A percentile compares a stretch with the other conserved stretches of the same genome.
Conservation (phyloP, 1,139 yeast genomes). For the Lodderomyces elongisporus region DNA sequence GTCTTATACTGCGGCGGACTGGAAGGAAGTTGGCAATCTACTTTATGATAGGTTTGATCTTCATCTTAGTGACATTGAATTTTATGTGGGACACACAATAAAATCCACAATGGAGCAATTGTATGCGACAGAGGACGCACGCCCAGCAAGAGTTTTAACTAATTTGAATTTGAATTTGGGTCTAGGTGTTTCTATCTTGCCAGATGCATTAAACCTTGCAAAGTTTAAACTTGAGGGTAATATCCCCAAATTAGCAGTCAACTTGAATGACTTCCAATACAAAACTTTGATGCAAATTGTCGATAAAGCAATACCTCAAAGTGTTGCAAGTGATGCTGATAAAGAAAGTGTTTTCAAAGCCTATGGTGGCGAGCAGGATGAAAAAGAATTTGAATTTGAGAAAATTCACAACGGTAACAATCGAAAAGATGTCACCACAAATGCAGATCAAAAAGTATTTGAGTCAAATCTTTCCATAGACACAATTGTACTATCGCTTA, state of each 20-base stretch:
- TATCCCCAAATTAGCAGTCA: slow-evolving; percentile 67
- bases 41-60: slow-evolving; percentile 88
- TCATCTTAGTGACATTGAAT: slow-evolving; percentile 78
- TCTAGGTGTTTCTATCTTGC: slow-evolving; percentile 78
- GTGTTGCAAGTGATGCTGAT: slow-evolving; percentile 39
- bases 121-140: slow-evolving; percentile 36
- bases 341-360: slow-evolving; percentile 34
- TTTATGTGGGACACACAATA: slow-evolving; percentile 79
- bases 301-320: slow-evolving; percentile 64
- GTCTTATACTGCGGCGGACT: slow-evolving; percentile 67
- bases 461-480: slow-evolving; percentile 71
- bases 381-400: slow-evolving; percentile 21
- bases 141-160: slow-evolving; percentile 61
- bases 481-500: slow-evolving; percentile 55
- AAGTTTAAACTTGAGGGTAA: slow-evolving; percentile 71
- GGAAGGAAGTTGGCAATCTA: slow-evolving; percentile 62
- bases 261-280: slow-evolving; percentile 85
- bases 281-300: slow-evolving; percentile 77
- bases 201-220: slow-evolving; percentile 72
- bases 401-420: slow-evolving; percentile 12
- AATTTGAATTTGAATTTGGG: slow-evolving; percentile 68
- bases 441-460: slow-evolving; percentile 44
- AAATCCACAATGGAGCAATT: slow-evolving; percentile 70
- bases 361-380: slow-evolving; percentile 20
- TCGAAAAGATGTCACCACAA: slow-evolving; percentile 7